phyloP scores from a whole-genome alignment of 2,329 filamentous ascomycete genomes.

The Cladosporium sp. region DNA sequence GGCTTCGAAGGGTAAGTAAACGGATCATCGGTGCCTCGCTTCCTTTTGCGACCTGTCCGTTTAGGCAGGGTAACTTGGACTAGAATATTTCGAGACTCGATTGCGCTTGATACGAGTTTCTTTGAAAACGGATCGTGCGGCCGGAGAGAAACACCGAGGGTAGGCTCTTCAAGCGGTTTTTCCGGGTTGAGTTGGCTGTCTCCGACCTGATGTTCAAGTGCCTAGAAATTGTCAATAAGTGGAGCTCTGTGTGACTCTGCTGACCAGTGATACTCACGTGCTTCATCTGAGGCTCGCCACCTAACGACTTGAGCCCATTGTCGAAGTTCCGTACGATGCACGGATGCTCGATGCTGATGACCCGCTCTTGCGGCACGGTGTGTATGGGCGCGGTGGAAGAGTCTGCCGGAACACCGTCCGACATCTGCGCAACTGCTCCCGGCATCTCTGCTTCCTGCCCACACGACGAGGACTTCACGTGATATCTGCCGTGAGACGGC shows the following conservation, averaged over 20 bases:
- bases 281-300: slow-evolving; percentile 49
- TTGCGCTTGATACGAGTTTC: slow-evolving; percentile 69
- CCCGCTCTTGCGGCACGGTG: slow-evolving; percentile 44
- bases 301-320: slow-evolving; percentile 57
- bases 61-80: slow-evolving; percentile 82
- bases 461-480: too few species aligned
- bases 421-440: not conserved
- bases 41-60: slow-evolving; percentile 78
- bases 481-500: too few species aligned
- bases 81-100: slow-evolving; percentile 73
- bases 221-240: slow-evolving; percentile 14
- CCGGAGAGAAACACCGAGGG: slow-evolving; percentile 66
- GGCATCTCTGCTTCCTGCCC: not conserved
- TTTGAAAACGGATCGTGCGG: slow-evolving; percentile 73
- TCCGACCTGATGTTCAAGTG: slow-evolving; percentile 28
- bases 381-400: slow-evolving; percentile 18
- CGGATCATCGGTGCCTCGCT: slow-evolving; percentile 65
- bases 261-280: slow-evolving; percentile 36
- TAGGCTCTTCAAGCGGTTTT: slow-evolving; percentile 40
- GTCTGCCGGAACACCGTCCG: not conserved
- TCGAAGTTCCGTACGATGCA: slow-evolving; percentile 59
- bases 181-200: slow-evolving; percentile 22
- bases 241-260: not conserved
- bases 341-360: slow-evolving; percentile 62
- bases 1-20: slow-evolving; percentile 16